Conservation (phyloP, 176 grass and related monocot genomes). For the Dendrocalamus sinicus region DNA sequence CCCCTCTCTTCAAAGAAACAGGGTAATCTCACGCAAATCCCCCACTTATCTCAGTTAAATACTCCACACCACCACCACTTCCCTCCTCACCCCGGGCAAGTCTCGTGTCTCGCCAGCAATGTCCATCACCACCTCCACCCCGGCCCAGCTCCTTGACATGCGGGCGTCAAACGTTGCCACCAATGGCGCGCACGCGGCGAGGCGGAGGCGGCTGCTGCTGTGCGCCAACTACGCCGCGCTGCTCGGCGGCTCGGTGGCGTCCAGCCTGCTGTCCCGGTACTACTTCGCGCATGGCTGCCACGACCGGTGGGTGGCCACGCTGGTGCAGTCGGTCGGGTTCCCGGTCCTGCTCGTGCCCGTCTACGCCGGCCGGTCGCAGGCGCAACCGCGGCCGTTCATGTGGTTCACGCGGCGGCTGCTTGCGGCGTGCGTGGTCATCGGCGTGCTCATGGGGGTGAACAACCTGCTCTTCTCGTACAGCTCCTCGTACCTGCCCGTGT, state of each 20-base stretch:
- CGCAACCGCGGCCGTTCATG: slow-evolving; percentile 48
- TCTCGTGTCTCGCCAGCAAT: slow-evolving; percentile 39
- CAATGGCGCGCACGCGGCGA: slow-evolving; percentile 8
- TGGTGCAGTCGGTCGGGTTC: slow-evolving; percentile 89
- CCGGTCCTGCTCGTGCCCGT: slow-evolving; percentile 72
- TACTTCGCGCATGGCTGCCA: slow-evolving; percentile 85
- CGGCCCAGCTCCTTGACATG: slow-evolving; percentile 45
- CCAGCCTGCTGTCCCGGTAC: slow-evolving; percentile 84
- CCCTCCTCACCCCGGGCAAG: slow-evolving; percentile 24
- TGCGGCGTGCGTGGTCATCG: slow-evolving; percentile 59
- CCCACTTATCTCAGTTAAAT: slow-evolving; percentile 58
- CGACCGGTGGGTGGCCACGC: slow-evolving; percentile 81
- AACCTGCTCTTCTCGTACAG: slow-evolving; percentile 89
- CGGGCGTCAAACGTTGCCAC: background rate
- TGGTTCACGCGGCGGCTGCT: slow-evolving; percentile 61
- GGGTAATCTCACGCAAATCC: slow-evolving; percentile 47
- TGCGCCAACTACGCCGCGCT: slow-evolving; percentile 72
- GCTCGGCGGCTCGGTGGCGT: slow-evolving; percentile 71
- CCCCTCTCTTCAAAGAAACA: slow-evolving; percentile 26
- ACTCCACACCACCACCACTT: slow-evolving; percentile 43
- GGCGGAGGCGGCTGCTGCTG: slow-evolving; percentile 41
- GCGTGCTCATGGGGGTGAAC: slow-evolving; percentile 88
- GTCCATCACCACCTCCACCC: slow-evolving; percentile 33
- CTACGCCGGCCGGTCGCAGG: slow-evolving; percentile 51
- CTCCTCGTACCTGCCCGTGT: slow-evolving; percentile 84